Conservation (phyloP, 2,329 filamentous ascomycete genomes). For the Cercospora brassicicola region DNA sequence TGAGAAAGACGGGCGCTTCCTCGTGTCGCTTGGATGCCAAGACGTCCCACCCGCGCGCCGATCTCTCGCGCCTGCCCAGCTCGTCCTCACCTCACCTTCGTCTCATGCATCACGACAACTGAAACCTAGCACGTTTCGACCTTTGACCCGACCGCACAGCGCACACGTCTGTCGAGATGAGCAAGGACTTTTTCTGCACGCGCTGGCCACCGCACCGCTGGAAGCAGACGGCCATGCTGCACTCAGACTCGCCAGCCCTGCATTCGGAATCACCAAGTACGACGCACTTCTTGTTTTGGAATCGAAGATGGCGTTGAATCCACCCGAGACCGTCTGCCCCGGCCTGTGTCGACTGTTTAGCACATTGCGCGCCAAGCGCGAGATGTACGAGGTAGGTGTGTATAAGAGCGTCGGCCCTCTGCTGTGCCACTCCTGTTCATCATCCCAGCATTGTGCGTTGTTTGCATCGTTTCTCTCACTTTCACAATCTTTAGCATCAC, state of each 20-base stretch:
- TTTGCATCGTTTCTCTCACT: slow-evolving; percentile 3
- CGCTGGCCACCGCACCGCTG: slow-evolving; percentile 3
- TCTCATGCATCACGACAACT: slow-evolving; percentile 8
- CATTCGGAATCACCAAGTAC: slow-evolving; percentile 9
- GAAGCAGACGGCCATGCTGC: slow-evolving; percentile 3
- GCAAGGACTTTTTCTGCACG: slow-evolving; percentile 20
- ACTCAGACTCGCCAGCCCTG: slow-evolving; percentile 8
- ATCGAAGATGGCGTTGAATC: slow-evolving; percentile 15
- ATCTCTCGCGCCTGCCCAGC: not conserved
- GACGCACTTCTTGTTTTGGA: slow-evolving; percentile 20
- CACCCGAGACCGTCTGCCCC: slow-evolving; percentile 13
- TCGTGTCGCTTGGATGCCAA: not conserved
- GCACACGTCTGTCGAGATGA: slow-evolving; percentile 22
- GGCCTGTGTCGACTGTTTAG: slow-evolving; percentile 16
- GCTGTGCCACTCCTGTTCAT: not conserved
- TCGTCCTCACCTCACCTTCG: slow-evolving; percentile 6
- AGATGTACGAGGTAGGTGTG: not conserved
- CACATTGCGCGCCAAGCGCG: not conserved
- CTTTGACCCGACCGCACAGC: slow-evolving; percentile 3
- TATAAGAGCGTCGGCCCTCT: slow-evolving; percentile 18
- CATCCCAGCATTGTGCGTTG: slow-evolving; percentile 8
- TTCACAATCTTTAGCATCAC: slow-evolving; percentile 30
- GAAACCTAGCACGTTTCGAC: slow-evolving; percentile 23
- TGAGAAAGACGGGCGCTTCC: slow-evolving; percentile 1
- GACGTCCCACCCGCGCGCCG: not conserved